Percentiles rank a stretch among this genome's conserved stretches.
These are phyloP conservation scores for Populus euphratica DNA, from an alignment of 345 rosid genomes.

Conservation along the genomic window DNA sequence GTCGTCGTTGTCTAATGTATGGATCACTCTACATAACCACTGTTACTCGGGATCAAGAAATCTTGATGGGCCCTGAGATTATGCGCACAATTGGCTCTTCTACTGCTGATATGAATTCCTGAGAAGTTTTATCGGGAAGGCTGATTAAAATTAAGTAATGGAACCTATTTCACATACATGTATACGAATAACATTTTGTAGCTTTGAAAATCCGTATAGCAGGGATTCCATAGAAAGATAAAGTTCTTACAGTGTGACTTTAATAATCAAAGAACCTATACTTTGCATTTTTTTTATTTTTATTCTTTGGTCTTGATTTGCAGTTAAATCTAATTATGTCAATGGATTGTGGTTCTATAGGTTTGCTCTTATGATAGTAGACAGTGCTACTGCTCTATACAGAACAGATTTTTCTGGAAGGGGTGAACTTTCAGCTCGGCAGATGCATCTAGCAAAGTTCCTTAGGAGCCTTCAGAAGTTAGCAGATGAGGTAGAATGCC, in stretches of 20 bases:
- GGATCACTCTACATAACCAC: neutral
- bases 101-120: neutral
- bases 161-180: neutral
- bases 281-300: neutral
- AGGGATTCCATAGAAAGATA: neutral
- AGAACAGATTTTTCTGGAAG: slow-evolving; percentile 94
- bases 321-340: neutral
- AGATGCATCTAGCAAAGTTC: slow-evolving; percentile 98
- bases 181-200: neutral
- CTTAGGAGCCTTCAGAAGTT: slow-evolving; percentile 91
- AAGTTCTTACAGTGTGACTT: neutral
- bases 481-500: slow-evolving; percentile 75
- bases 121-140: neutral
- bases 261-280: neutral
- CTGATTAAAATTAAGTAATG: neutral
- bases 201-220: neutral
- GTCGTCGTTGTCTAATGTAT: neutral
- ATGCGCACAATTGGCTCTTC: neutral
- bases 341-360: slow-evolving; percentile 26
- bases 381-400: slow-evolving; percentile 91
- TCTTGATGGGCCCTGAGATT: neutral
- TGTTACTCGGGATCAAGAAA: neutral
- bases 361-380: slow-evolving; percentile 94
- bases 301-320: neutral
- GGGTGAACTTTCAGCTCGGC: slow-evolving; percentile 93